Conservation (phyloP, 2,329 filamentous ascomycete genomes). For the Botrytis aclada region DNA sequence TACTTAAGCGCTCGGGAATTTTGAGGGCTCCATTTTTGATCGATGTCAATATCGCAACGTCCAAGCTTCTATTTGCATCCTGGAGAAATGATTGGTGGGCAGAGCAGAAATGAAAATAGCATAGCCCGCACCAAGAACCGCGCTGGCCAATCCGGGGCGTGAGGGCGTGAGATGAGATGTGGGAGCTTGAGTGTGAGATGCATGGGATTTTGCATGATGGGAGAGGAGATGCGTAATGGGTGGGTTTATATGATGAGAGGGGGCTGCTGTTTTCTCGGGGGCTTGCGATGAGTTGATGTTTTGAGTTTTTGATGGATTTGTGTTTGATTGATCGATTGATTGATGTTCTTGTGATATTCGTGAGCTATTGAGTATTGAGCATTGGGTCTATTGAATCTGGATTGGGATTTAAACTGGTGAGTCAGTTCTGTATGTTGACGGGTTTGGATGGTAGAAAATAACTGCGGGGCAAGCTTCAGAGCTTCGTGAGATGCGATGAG, state of each 20-base stretch:
- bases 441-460: background rate
- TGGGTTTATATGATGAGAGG: conserved; percentile 1
- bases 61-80: background rate
- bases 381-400: background rate
- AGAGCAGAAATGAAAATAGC: background rate
- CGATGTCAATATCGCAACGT: background rate
- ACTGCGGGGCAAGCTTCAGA: conserved; percentile 14
- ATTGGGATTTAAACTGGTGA: background rate
- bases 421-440: background rate
- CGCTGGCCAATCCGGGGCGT: background rate
- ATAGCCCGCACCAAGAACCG: conserved; percentile 6
- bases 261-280: background rate
- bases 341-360: background rate
- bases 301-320: background rate
- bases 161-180: background rate
- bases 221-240: background rate
- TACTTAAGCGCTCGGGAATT: conserved; percentile 7
- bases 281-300: background rate
- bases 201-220: background rate
- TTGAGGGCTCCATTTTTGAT: background rate
- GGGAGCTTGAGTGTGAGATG: background rate
- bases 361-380: background rate
- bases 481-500: background rate
- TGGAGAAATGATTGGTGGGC: background rate
- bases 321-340: background rate